Evolutionary conservation across 352 stramenopile genomes (phyloP).

Genomic region (Globisporangium mamillatum): DNA sequence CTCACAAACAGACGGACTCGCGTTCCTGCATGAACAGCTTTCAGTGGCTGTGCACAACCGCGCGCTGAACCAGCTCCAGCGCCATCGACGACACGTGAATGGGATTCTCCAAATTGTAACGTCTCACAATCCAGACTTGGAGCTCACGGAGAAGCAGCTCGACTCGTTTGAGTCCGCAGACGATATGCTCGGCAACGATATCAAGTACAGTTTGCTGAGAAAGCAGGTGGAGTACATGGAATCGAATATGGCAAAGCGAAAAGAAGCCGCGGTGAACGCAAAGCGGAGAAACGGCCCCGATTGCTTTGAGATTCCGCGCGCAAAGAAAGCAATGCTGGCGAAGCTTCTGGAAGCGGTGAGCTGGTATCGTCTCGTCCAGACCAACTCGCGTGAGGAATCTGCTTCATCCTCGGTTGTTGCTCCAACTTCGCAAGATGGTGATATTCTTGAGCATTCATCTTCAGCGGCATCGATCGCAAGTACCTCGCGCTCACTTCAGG

Average conservation of each 20-base stretch:
- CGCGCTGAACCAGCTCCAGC: constrained; percentile 75
- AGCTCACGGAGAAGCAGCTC: constrained; percentile 78
- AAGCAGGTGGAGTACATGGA: constrained; percentile 56
- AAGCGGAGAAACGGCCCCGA: constrained; percentile 62
- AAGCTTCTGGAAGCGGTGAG: constrained; percentile 81
- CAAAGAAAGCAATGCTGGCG: constrained; percentile 61
- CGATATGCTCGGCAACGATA: constrained; percentile 69
- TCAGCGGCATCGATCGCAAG: constrained; percentile 20
- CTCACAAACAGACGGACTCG: constrained; percentile 49
- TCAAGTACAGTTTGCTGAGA: constrained; percentile 68
- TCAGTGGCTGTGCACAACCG: constrained; percentile 57
- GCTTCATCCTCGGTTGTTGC: constrained; percentile 46
- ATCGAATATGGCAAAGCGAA: constrained; percentile 40
- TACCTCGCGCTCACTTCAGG: constrained; percentile 41
- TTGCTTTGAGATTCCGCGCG: constrained; percentile 55
- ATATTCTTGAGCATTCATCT: constrained; percentile 8
- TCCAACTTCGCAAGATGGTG: constrained; percentile 11
- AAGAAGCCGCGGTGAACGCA: constrained; percentile 43
- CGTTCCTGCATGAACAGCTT: constrained; percentile 55
- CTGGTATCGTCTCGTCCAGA: constrained; percentile 84
- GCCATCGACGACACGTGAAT: constrained; percentile 69
- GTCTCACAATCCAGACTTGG: constrained; percentile 73
- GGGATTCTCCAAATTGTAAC: constrained; percentile 82
- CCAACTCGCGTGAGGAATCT: constrained; percentile 66
- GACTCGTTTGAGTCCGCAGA: constrained; percentile 74